Evolutionary conservation across 768 basidiomycete species (phyloP), one percentile per base, ranked within the genome.

Genomic region (Russula abietina): DNA sequence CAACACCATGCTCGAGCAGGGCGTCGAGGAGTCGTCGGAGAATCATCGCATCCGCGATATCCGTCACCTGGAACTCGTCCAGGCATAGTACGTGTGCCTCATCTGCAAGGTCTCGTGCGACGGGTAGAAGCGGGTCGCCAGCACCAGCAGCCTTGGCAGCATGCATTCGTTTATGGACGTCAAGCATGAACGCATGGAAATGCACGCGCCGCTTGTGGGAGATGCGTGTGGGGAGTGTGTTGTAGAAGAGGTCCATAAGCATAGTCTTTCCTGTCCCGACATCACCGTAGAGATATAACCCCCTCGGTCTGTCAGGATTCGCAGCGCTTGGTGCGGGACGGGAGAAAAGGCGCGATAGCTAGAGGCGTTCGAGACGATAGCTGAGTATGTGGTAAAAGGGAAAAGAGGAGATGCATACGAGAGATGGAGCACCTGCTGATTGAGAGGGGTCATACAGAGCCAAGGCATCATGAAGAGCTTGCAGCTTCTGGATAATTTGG

Each of bases 101-200:
- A 41, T 81, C 81, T 3, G 95, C 95, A 55, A 99, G 76, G 69
- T 94, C 91, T 63, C 91, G 78, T 3, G 95, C 94, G 6, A 97
- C 93, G 26, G 93, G 91, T 16, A 84, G 75, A 69, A 97, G 91
- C 30, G 91, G 88, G 72, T 98, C 95, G 19, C 89, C 90, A 4
- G 63, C 63, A n/a, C 85, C 84, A 9, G 80, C 74, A 61, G 78
- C 75, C 76, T 93, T 94, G 43, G 89, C 82, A 1, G 85, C 84
- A 68, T 98, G 94, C 4, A 95, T 73, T 19, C 93, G 87, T 71
- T 96, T 97, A 73, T 98, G 92, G 24, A 98, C 94, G 71, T 99
- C 97, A 65, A 98, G 86, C 97, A 99, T 98, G 79, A 99, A 98
- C 1, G 93, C 92, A 71, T 98, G 95, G 73, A 99, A 99, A 74